Evolutionary conservation across 495 filamentous ascomycete genomes (phyloP).

Genomic region (Ascodesmis nigricans): DNA sequence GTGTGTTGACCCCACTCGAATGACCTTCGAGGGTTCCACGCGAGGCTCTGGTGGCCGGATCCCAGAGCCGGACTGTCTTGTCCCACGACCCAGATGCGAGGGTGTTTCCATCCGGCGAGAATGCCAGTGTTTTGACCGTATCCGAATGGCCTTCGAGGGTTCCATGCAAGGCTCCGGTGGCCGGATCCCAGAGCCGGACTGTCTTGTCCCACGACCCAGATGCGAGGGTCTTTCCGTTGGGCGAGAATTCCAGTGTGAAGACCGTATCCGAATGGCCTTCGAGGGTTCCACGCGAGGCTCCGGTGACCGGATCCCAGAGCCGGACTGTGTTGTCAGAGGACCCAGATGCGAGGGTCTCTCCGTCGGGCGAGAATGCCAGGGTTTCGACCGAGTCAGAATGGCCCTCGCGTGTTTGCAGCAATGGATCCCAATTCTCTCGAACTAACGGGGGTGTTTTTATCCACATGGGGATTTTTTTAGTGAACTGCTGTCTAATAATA

Average conservation of each 20-base stretch:
- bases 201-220: constrained; percentile 15
- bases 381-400: constrained; percentile 15
- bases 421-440: constrained; percentile 8
- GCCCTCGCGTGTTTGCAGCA: constrained; percentile 16
- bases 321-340: constrained; percentile 7
- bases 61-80: no score
- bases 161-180: constrained; percentile 6
- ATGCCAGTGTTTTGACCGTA: constrained; percentile 83
- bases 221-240: constrained; percentile 5
- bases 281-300: constrained; percentile 1
- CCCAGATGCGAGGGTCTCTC: constrained; percentile 11
- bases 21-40: no score
- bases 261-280: constrained; percentile 7
- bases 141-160: constrained; percentile 28
- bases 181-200: constrained; percentile 19
- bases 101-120: constrained; percentile 31
- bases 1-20: constrained; percentile 12
- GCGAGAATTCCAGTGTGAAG: constrained; percentile 4
- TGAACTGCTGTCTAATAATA: constrained; percentile 13
- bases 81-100: no score
- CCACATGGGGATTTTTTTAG: constrained; percentile 2
- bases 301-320: constrained; percentile 4
- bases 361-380: constrained; percentile 10
- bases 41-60: no score
- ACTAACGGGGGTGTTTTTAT: constrained; percentile 7